Evolutionary conservation across 2,329 filamentous ascomycete genomes (phyloP).

Genomic region (Colletotrichum horii): DNA sequence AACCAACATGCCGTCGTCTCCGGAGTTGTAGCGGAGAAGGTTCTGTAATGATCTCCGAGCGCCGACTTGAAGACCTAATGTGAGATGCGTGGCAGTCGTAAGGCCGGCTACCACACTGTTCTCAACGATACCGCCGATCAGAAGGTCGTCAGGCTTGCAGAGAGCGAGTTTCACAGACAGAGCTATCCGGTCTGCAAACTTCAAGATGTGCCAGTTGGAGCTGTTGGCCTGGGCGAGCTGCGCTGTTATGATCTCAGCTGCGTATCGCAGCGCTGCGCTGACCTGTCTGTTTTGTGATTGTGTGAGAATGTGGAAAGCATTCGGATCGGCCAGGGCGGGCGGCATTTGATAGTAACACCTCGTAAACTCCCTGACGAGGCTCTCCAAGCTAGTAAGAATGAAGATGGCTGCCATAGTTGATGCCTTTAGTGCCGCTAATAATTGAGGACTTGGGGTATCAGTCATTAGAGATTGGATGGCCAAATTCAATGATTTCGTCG

Average conservation of each 20-base stretch:
- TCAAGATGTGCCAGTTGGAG: constrained; percentile 28
- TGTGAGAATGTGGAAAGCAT: constrained; percentile 36
- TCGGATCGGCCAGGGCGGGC: constrained; percentile 32
- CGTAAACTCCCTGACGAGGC: constrained; percentile 35
- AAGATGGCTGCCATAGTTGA: constrained; percentile 32
- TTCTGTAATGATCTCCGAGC: constrained; percentile 30
- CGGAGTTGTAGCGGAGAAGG: constrained; percentile 24
- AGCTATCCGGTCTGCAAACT: constrained; percentile 29
- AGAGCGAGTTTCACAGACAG: constrained; percentile 32
- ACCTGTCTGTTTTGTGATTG: constrained; percentile 35
- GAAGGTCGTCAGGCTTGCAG: constrained; percentile 35
- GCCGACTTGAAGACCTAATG: constrained; percentile 28
- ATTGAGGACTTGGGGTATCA: constrained; percentile 27
- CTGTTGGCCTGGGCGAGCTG: not conserved
- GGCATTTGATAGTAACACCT: constrained; percentile 38
- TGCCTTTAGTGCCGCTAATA: constrained; percentile 27
- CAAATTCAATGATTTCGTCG: constrained; percentile 30
- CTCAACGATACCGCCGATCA: constrained; percentile 39
- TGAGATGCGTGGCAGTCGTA: constrained; percentile 35
- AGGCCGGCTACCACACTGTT: constrained; percentile 33
- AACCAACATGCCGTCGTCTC: constrained; percentile 31
- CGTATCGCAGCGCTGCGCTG: constrained; percentile 27
- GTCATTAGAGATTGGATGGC: constrained; percentile 37
- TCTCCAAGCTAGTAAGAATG: constrained; percentile 31
- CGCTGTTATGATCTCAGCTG: constrained; percentile 23